Conservation (phyloP, 345 rosid species). For the Triadica sebifera region DNA sequence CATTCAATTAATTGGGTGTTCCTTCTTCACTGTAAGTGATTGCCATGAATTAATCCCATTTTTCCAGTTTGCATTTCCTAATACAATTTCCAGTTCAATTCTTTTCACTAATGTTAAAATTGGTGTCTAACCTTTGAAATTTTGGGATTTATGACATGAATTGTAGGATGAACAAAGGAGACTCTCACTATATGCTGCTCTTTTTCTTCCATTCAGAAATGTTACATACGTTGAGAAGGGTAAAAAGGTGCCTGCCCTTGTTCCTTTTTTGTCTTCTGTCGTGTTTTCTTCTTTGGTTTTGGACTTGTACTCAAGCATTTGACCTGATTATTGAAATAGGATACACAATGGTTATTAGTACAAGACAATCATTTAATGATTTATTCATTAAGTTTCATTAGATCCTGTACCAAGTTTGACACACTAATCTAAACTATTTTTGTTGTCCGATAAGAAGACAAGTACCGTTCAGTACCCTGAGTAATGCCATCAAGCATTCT, state of each 20-base stretch:
- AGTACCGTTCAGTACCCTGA: too few relatives aligned
- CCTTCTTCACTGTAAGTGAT: conserved; percentile 56
- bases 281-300: background rate
- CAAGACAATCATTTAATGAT: background rate
- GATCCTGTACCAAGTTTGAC: too few relatives aligned
- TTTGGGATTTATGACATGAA: conserved; percentile 19
- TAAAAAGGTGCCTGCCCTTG: conserved; percentile 45
- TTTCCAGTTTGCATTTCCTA: background rate
- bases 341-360: too few relatives aligned
- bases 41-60: background rate
- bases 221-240: conserved; percentile 52
- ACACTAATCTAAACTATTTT: too few relatives aligned
- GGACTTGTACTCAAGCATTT: background rate
- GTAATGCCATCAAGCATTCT: too few relatives aligned
- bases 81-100: background rate
- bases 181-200: conserved; percentile 70
- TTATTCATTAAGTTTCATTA: too few relatives aligned
- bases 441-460: too few relatives aligned
- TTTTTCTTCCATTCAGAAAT: conserved; percentile 72
- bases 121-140: conserved; percentile 9
- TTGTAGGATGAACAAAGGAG: conserved; percentile 75
- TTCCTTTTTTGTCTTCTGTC: background rate
- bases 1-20: conserved; percentile 49
- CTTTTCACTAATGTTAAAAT: conserved; percentile 1
- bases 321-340: background rate